Percentiles rank a stretch among this genome's conserved stretches.
Evolutionary conservation across 495 filamentous ascomycete species (phyloP).

Genomic region (Pyrenula massariospora): DNA sequence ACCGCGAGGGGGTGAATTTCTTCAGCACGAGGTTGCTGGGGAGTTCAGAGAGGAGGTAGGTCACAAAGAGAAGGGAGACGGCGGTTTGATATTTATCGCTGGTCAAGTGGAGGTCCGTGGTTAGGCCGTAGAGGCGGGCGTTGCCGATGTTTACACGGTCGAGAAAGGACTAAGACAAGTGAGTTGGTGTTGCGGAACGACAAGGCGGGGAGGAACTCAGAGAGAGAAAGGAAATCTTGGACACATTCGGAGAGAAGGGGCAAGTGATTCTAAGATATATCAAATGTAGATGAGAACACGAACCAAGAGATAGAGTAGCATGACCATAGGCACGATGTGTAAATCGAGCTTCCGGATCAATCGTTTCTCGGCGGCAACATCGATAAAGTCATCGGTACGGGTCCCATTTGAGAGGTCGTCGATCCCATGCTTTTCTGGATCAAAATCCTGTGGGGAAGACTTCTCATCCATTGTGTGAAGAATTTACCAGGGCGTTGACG

Average conservation of each 20-base stretch:
- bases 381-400: conserved; percentile 4
- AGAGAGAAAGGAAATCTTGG: neutral
- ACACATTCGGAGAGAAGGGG: neutral
- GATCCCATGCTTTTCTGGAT: neutral
- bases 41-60: conserved; percentile 40
- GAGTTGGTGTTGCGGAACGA: neutral
- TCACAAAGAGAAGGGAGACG: conserved; percentile 1
- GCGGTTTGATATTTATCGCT: conserved; percentile 49
- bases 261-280: neutral
- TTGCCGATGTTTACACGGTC: conserved; percentile 67
- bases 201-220: neutral
- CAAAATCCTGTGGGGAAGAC: neutral
- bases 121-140: conserved; percentile 55
- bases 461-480: neutral
- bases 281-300: neutral
- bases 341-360: conserved; percentile 31
- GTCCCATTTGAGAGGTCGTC: neutral
- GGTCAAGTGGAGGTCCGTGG: conserved; percentile 50
- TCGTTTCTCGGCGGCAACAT: conserved; percentile 19
- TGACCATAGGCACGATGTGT: conserved; percentile 36
- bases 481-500: neutral
- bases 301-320: conserved; percentile 35
- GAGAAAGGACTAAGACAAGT: conserved; percentile 15
- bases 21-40: conserved; percentile 56
- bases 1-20: conserved; percentile 51